phyloP scores from a whole-genome alignment of 78 protist genomes.

The Dictyostelium citrinum region DNA sequence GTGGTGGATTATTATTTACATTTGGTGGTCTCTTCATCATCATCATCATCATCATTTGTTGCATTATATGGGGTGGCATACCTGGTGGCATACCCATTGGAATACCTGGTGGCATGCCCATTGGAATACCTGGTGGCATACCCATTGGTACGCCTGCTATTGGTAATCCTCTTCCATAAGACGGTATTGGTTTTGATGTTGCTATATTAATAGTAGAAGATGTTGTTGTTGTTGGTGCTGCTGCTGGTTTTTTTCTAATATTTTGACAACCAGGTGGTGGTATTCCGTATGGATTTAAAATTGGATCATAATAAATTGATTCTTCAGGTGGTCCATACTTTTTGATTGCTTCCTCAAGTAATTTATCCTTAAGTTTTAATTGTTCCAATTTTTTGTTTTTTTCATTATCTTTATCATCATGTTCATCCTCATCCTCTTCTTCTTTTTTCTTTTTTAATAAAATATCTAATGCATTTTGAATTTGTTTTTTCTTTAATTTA shows the following conservation, averaged over 20 bases:
- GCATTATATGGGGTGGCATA: not conserved
- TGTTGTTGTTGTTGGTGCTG: not conserved
- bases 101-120: not conserved
- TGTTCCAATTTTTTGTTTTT: not conserved
- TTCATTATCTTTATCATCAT: not conserved
- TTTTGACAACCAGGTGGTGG: not conserved
- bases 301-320: conserved; percentile 17
- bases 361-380: not conserved
- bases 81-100: not conserved
- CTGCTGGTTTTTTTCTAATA: not conserved
- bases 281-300: conserved; percentile 29
- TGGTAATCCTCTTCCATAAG: not conserved
- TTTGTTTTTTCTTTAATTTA: conserved; percentile 23
- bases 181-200: not conserved
- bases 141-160: not conserved
- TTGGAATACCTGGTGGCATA: not conserved
- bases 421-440: not conserved
- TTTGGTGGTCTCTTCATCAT: conserved; percentile 13
- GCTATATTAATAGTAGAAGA: not conserved
- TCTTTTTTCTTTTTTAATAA: not conserved
- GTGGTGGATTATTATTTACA: conserved; percentile 29
- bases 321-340: conserved; percentile 31
- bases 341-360: conserved; percentile 11
- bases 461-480: not conserved
- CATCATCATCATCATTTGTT: not conserved